These are phyloP conservation scores for Lonicera japonica DNA, from an alignment of 129 eudicot genomes.

Conservation along the genomic window DNA sequence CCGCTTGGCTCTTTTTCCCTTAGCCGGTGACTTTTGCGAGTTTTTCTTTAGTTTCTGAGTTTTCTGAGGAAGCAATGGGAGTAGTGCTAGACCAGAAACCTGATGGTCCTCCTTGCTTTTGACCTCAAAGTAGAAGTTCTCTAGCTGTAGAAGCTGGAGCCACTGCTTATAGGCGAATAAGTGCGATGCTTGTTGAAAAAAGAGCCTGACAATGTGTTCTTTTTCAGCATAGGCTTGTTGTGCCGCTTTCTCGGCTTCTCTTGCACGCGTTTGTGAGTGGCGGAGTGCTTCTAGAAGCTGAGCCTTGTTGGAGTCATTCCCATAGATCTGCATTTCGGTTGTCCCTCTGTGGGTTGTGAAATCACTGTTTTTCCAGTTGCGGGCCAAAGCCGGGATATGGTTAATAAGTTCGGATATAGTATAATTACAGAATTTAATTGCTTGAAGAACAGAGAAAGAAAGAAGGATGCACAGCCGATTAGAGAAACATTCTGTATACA, in stretches of 20 bases:
- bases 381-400: slow-evolving; percentile 3
- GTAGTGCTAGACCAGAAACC: slow-evolving; percentile 9
- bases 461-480: no score
- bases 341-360: slow-evolving; percentile 20
- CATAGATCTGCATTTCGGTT: slow-evolving; percentile 9
- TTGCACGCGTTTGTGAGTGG: slow-evolving; percentile 93
- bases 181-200: slow-evolving; percentile 76
- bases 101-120: slow-evolving; percentile 32
- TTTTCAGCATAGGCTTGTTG: slow-evolving; percentile 73
- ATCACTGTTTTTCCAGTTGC: slow-evolving; percentile 19
- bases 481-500: no score
- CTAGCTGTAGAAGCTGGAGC: slow-evolving; percentile 81
- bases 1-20: slow-evolving; percentile 35
- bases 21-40: slow-evolving; percentile 22
- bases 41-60: slow-evolving; percentile 24
- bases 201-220: slow-evolving; percentile 71
- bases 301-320: slow-evolving; percentile 48
- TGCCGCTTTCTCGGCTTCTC: slow-evolving; percentile 91
- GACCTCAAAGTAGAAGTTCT: slow-evolving; percentile 52
- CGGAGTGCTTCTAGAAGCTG: slow-evolving; percentile 76
- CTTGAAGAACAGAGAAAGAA: no score
- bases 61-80: slow-evolving; percentile 52
- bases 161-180: slow-evolving; percentile 88
- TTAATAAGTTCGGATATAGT: background rate
- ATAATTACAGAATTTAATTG: no score